These are phyloP conservation scores for Colletotrichum sp. DNA, from an alignment of 2,329 filamentous ascomycete genomes.

Conservation along the genomic window DNA sequence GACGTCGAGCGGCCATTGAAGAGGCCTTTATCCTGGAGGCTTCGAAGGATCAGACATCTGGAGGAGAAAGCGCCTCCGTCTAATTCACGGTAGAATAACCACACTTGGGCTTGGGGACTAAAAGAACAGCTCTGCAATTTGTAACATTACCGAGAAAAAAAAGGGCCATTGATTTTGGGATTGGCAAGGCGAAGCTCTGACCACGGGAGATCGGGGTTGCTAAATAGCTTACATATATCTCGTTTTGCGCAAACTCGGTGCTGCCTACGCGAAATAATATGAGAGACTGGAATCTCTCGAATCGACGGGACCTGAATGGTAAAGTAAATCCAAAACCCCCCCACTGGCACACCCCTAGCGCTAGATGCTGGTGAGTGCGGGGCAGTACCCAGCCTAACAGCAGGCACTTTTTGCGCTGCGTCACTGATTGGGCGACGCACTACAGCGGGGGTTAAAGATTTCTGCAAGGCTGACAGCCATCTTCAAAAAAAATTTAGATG, in stretches of 20 bases:
- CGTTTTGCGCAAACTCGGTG: background rate
- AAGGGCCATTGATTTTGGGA: background rate
- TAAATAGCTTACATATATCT: background rate
- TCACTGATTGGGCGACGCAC: background rate
- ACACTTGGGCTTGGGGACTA: background rate
- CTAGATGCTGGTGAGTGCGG: background rate
- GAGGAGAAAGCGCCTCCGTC: background rate
- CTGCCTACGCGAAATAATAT: background rate
- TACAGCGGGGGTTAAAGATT: slow-evolving; percentile 12
- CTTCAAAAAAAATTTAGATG: slow-evolving; percentile 21
- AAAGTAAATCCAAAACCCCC: background rate
- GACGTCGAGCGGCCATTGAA: slow-evolving; percentile 82
- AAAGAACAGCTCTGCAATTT: background rate
- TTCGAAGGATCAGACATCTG: slow-evolving; percentile 22
- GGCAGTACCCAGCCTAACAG: slow-evolving; percentile 6
- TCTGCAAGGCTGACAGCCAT: slow-evolving; percentile 23
- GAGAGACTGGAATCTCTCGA: background rate
- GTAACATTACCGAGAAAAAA: slow-evolving; percentile 2
- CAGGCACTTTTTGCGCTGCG: slow-evolving; percentile 10
- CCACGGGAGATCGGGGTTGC: background rate
- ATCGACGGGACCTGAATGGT: background rate
- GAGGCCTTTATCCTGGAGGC: slow-evolving; percentile 64
- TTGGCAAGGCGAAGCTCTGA: background rate
- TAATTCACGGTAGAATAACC: background rate
- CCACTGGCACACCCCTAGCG: background rate